A percentile compares a stretch with the other conserved stretches of the same genome.
These are phyloP conservation scores for Torulaspora quercuum DNA, from an alignment of 805 yeast species.

Conservation along the genomic window DNA sequence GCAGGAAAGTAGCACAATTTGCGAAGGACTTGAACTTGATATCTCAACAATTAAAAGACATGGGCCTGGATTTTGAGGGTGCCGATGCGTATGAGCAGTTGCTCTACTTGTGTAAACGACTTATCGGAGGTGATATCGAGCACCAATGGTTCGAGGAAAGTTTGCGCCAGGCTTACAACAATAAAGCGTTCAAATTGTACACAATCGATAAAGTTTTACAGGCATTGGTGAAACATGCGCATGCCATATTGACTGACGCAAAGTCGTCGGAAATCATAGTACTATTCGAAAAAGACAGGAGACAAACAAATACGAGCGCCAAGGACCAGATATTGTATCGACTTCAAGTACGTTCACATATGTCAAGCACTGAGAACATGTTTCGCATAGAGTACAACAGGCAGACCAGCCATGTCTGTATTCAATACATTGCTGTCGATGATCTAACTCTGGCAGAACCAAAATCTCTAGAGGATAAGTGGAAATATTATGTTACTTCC, in stretches of 20 bases:
- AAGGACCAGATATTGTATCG: slow-evolving; percentile 88
- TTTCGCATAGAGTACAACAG: slow-evolving; percentile 78
- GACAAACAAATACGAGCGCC: slow-evolving; percentile 60
- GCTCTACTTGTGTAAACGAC: slow-evolving; percentile 64
- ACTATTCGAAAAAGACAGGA: slow-evolving; percentile 79
- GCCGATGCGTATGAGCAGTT: slow-evolving; percentile 74
- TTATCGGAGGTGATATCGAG: slow-evolving; percentile 87
- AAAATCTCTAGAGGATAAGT: slow-evolving; percentile 67
- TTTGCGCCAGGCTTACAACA: slow-evolving; percentile 89
- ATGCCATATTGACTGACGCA: slow-evolving; percentile 72
- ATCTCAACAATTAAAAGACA: slow-evolving; percentile 74
- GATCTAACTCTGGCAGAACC: slow-evolving; percentile 80
- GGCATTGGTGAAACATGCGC: slow-evolving; percentile 79
- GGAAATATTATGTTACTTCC: slow-evolving; percentile 92
- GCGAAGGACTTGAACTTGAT: slow-evolving; percentile 83
- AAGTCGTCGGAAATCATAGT: slow-evolving; percentile 77
- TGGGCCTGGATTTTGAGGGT: slow-evolving; percentile 71
- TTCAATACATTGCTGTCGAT: slow-evolving; percentile 83
- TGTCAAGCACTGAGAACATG: slow-evolving; percentile 88
- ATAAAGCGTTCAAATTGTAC: slow-evolving; percentile 87
- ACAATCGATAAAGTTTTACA: slow-evolving; percentile 92
- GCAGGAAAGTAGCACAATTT: slow-evolving; percentile 63
- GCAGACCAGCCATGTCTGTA: slow-evolving; percentile 48
- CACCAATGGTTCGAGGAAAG: slow-evolving; percentile 95
- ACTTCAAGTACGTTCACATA: slow-evolving; percentile 75